Conservation (phyloP, 108 stramenopile species). For the Conticribra weissflogii region DNA sequence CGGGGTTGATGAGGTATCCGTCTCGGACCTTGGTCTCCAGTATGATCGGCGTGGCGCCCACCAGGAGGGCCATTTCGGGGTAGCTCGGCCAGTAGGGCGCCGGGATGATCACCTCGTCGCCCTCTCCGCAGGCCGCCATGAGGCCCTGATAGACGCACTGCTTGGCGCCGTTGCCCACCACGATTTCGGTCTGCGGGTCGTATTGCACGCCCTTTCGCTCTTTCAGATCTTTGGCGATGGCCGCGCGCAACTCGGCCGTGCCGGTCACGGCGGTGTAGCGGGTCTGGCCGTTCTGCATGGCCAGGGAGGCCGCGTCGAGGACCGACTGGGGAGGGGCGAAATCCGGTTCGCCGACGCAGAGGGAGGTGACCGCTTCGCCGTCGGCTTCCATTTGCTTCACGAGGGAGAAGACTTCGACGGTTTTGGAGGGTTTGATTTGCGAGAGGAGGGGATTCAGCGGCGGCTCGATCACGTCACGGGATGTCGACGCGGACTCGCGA, state of each 20-base stretch:
- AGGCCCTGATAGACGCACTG: conserved; percentile 94
- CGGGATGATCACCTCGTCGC: conserved; percentile 93
- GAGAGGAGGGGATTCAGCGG: conserved; percentile 72
- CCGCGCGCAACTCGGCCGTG: conserved; percentile 77
- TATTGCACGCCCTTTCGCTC: conserved; percentile 85
- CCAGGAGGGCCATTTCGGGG: conserved; percentile 93
- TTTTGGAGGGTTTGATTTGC: conserved; percentile 75
- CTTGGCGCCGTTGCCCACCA: conserved; percentile 97
- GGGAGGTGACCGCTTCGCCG: conserved; percentile 81
- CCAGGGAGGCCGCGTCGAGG: conserved; percentile 78
- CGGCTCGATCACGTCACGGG: conserved; percentile 17
- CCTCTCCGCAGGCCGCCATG: conserved; percentile 82
- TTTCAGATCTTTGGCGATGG: conserved; percentile 87
- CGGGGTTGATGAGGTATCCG: conserved; percentile 84
- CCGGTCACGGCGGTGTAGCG: conserved; percentile 96
- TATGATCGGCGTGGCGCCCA: conserved; percentile 87
- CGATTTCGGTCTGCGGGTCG: conserved; percentile 82
- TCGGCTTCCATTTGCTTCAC: conserved; percentile 87
- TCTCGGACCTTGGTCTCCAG: conserved; percentile 82
- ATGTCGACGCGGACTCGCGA: conserved; percentile 13
- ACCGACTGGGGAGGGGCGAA: conserved; percentile 90
- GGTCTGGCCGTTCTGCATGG: conserved; percentile 75
- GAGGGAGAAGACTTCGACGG: conserved; percentile 82
- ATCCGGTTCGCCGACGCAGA: conserved; percentile 98
- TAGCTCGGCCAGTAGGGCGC: conserved; percentile 98